Evolutionary conservation across 176 grass and related monocot genomes (phyloP), one percentile per base, ranked within the genome.

Genomic region (Zoysia pacifica): DNA sequence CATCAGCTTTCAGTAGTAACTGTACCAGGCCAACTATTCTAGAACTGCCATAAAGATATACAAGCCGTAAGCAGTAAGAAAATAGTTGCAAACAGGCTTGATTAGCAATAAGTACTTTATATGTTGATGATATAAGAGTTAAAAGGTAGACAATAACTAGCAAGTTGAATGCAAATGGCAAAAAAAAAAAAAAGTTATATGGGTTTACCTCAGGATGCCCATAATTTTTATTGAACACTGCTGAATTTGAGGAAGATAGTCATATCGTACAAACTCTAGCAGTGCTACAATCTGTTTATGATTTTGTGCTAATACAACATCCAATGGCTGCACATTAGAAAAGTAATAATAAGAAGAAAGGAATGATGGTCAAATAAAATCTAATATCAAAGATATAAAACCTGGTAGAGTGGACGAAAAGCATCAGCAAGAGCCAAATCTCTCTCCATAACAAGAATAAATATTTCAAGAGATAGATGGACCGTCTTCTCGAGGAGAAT

Each of bases 191-290:
- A 1, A 64, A 70, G 52, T n/a, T 81, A 85, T 16, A 62, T 56
- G 50, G n/a, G 67, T 71, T 40, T 94, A 98, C 95, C 95, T 98
- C 48, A 98, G 55, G 76, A 89, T 79, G 28, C 88, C 87, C 90
- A 94, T 98, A 67, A 98, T 89, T 77, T 94, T 93, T 77, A 98
- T 90, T 69, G 95, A 94, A 76, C 90, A 93, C 55, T 89, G 87
- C 63, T 98, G 95, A 90, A 98, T 91, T 59, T 94, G 85, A 80
- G 90, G 90, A 80, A 83, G 87, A 81, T 93, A 88, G 78, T 98
- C 95, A 73, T 98, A 98, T 87, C 92, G 87, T 41, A 94, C 90
- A 93, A 93, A 98, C 90, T 98, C 95, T 56, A 98, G 85, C 74
- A 98, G 84, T 58, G 92, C 66, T 64, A 94, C 59, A 67, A 92